These are phyloP conservation scores for Penicillium argentinense DNA, from an alignment of 495 filamentous ascomycete genomes.

Conservation along the genomic window DNA sequence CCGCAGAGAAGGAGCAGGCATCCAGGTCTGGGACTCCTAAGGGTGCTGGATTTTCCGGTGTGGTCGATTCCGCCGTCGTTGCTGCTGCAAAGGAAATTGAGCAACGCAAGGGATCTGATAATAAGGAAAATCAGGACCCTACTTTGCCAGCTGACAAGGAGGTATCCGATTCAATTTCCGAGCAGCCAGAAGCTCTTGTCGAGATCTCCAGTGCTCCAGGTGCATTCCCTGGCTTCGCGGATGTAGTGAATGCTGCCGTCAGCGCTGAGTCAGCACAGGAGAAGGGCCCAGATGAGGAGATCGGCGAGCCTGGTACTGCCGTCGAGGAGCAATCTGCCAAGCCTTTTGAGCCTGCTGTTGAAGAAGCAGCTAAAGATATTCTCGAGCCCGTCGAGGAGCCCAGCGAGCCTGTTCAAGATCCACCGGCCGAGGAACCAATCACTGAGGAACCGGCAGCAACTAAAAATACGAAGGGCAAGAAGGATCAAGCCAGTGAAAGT, in stretches of 20 bases:
- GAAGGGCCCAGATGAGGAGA: not conserved
- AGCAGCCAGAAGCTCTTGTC: not conserved
- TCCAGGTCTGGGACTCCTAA: too few species aligned
- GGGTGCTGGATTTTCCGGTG: conserved; percentile 22
- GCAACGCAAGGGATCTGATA: not conserved
- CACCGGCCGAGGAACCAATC: conserved; percentile 11
- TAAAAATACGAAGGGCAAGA: conserved; percentile 40
- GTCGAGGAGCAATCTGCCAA: conserved; percentile 11
- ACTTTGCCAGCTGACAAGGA: too few species aligned
- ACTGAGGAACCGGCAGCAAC: conserved; percentile 21
- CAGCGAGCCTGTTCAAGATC: conserved; percentile 3
- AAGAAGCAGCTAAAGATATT: conserved; percentile 10
- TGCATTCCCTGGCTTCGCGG: conserved; percentile 15
- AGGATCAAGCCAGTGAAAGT: conserved; percentile 23
- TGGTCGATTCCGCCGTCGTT: conserved; percentile 32
- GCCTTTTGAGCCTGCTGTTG: not conserved
- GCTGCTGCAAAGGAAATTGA: conserved; percentile 17
- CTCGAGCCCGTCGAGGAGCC: conserved; percentile 10
- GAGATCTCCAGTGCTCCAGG: not conserved
- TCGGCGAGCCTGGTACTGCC: conserved; percentile 17
- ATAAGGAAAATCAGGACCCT: not conserved
- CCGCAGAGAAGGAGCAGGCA: too few species aligned
- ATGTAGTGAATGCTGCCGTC: conserved; percentile 32
- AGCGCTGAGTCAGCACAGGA: conserved; percentile 3
- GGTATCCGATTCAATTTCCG: not conserved